Evolutionary conservation across 1,139 yeast genomes (phyloP).

Genomic region (Diutina neorugosa): DNA sequence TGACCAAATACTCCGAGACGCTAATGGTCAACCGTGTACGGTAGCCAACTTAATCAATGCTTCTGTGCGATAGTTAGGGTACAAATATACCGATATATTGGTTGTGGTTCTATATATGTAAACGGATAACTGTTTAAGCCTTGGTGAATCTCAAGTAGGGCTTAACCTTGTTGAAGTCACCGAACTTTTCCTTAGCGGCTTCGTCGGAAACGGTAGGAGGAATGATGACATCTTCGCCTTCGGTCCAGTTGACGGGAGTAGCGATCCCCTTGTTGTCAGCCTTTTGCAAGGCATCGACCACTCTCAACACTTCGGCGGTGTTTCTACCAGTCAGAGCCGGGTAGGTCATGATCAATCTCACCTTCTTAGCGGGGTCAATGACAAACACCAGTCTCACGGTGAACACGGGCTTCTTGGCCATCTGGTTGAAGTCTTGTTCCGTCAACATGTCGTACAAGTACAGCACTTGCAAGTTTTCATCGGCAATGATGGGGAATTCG

Average conservation of each 20-base stretch:
- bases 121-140: slow-evolving; percentile 5
- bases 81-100: too few species aligned
- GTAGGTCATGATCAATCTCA: slow-evolving; percentile 71
- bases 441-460: slow-evolving; percentile 83
- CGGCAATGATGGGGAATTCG: slow-evolving; percentile 81
- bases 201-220: slow-evolving; percentile 75
- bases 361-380: slow-evolving; percentile 78
- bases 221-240: slow-evolving; percentile 79
- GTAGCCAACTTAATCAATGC: background rate
- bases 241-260: slow-evolving; percentile 67
- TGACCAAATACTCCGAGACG: background rate
- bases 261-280: slow-evolving; percentile 72
- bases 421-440: slow-evolving; percentile 73
- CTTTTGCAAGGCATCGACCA: slow-evolving; percentile 72
- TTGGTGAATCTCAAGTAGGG: slow-evolving; percentile 46
- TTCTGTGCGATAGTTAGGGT: background rate
- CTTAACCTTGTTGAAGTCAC: slow-evolving; percentile 68
- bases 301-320: slow-evolving; percentile 79
- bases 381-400: slow-evolving; percentile 83
- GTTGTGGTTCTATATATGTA: background rate
- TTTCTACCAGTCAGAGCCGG: slow-evolving; percentile 92
- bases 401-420: slow-evolving; percentile 46
- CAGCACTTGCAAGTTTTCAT: slow-evolving; percentile 68
- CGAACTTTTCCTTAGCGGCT: slow-evolving; percentile 72
- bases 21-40: background rate